A percentile compares a stretch with the other conserved stretches of the same genome.
Conservation (phyloP, 305 asterid species). For the Petunia hybrid region DNA sequence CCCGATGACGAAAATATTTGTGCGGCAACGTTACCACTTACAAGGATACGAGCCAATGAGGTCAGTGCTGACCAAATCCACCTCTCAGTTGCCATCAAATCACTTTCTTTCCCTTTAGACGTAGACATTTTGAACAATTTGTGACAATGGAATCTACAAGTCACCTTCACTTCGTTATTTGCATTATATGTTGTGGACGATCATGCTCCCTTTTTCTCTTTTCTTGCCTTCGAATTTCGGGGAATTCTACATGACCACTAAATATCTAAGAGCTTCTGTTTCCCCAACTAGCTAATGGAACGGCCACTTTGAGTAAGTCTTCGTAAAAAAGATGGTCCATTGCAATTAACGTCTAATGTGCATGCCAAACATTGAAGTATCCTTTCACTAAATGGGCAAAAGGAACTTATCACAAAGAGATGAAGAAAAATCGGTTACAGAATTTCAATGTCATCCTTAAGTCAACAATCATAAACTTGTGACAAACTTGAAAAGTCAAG, state of each 20-base stretch:
- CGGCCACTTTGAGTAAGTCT: constrained; percentile 9
- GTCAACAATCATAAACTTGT: background rate
- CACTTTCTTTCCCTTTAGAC: constrained; percentile 19
- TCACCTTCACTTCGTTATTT: constrained; percentile 26
- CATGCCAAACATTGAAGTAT: background rate
- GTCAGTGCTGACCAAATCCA: constrained; percentile 26
- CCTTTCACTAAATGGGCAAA: background rate
- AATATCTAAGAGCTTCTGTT: background rate
- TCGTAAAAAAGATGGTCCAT: constrained; percentile 4
- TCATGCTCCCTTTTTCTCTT: background rate
- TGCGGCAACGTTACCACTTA: background rate
- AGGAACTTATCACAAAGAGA: background rate
- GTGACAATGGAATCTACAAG: constrained; percentile 21
- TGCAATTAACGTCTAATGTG: background rate
- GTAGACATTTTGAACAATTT: constrained; percentile 15
- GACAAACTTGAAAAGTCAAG: background rate
- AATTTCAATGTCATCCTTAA: background rate
- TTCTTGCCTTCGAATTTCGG: constrained; percentile 8
- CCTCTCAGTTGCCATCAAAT: constrained; percentile 17
- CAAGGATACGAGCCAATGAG: background rate
- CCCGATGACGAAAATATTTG: background rate
- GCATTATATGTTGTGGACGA: background rate
- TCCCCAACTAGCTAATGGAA: constrained; percentile 3
- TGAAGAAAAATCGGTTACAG: background rate
- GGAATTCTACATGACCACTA: background rate